These are phyloP conservation scores for Mycena haematopus DNA, from an alignment of 768 basidiomycete genomes.

Conservation along the genomic window DNA sequence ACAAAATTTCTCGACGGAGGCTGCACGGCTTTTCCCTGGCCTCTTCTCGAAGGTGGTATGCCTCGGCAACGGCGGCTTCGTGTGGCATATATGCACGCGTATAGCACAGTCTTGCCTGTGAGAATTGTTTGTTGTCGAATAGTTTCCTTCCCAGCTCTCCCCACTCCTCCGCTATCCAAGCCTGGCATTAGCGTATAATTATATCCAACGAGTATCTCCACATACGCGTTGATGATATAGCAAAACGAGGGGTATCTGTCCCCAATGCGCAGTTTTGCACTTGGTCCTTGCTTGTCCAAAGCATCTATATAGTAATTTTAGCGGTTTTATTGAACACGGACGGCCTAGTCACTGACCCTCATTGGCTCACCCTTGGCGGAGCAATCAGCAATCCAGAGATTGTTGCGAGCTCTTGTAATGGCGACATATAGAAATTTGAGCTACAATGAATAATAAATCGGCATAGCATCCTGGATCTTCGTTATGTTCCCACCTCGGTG, in stretches of 20 bases:
- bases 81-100: slow-evolving; percentile 51
- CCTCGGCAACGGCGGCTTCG: slow-evolving; percentile 54
- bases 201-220: background rate
- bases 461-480: background rate
- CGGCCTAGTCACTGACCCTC: slow-evolving; percentile 51
- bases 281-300: slow-evolving; percentile 56
- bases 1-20: slow-evolving; percentile 32
- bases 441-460: slow-evolving; percentile 37
- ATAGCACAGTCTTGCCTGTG: slow-evolving; percentile 61
- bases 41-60: slow-evolving; percentile 59
- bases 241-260: slow-evolving; percentile 58
- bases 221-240: slow-evolving; percentile 52
- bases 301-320: slow-evolving; percentile 42
- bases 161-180: slow-evolving; percentile 41
- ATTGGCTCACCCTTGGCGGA: slow-evolving; percentile 63
- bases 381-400: slow-evolving; percentile 73
- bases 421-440: slow-evolving; percentile 76
- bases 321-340: slow-evolving; percentile 1
- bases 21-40: slow-evolving; percentile 45
- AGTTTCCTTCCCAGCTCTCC: slow-evolving; percentile 39
- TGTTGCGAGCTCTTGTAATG: slow-evolving; percentile 70
- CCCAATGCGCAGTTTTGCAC: slow-evolving; percentile 56
- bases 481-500: slow-evolving; percentile 51
- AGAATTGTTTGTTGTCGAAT: slow-evolving; percentile 50
- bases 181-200: background rate